Base-by-base conservation (phyloP, 75 land plant genomes). In the Pinus albicaulis region DNA sequence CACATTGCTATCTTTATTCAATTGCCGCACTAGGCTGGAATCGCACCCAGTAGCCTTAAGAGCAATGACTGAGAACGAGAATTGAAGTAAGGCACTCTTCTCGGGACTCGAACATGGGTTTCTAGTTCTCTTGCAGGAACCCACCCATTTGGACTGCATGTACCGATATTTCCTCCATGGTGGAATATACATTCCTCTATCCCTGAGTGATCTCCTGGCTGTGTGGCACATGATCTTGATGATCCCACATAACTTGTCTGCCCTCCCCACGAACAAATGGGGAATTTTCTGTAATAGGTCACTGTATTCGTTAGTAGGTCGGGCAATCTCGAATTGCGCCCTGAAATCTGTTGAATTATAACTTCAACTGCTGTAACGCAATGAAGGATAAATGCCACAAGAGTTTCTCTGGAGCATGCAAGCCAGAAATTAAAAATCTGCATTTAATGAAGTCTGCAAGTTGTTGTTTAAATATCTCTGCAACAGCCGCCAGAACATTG, bases 91-190 rank as follows among this genome's bases (percentile, higher is more conserved):
- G 81, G 87, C 74, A 90, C 68, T 92, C 94, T 89, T 19, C 92
- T 90, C 25, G 85, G 92, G 69, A 89, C 77, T 38, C 75, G 84
- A 85, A 92, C 71, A 34, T 69, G 56, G 76, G 24, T 82, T 88
- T 0, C 74, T 76, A 0, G 94, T 82, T 57, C 94, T 71, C 31
- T 78, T 77, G 78, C 81, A 92, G 25, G 86, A 82, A 3, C 95
- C 89, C 73, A 93, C 80, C 96, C 96, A 93, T 73, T 93, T 93
- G 72, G 82, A 84, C 73, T 82, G 73, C 87, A 92, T 78, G 84
- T 87, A 93, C 14, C 91, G 80, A 23, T 77, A 80, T 68, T 89
- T 93, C 56, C 96, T 59, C 96, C 96, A 93, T 10, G 94, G 96
- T 44, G 96, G 94, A 20, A 92, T 75, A 55, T 75, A 65, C 74